Conservation (phyloP, 441 rosid species). For the Jatropha podagrica region DNA sequence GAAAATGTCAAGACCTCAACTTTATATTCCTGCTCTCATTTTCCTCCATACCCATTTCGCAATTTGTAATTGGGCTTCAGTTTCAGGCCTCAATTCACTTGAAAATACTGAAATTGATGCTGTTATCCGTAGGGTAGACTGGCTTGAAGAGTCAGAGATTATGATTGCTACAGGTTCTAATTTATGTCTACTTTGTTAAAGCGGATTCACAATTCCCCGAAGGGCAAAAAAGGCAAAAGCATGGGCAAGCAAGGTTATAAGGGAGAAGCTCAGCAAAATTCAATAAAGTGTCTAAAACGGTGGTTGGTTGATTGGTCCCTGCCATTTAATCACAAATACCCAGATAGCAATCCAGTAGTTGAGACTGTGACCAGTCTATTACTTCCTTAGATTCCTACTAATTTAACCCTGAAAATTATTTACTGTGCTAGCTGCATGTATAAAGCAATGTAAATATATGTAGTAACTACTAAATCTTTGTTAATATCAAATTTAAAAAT, state of each 20-base stretch:
- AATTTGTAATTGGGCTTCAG: conserved; percentile 41
- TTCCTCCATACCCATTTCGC: conserved; percentile 38
- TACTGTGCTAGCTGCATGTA: too few species aligned
- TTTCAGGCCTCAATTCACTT: conserved; percentile 32
- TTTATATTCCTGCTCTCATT: conserved; percentile 29
- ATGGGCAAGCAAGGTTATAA: neutral
- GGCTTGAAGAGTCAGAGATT: conserved; percentile 58
- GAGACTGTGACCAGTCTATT: neutral
- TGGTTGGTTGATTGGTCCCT: neutral
- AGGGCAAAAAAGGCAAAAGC: neutral
- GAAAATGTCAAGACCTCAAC: conserved; percentile 32
- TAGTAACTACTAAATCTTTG: too few species aligned
- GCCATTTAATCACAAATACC: neutral
- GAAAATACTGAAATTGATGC: conserved; percentile 40
- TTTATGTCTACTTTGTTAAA: too few species aligned
- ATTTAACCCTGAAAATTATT: too few species aligned
- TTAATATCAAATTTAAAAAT: too few species aligned
- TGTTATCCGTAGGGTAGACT: conserved; percentile 34
- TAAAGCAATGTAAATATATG: too few species aligned
- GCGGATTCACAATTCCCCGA: too few species aligned
- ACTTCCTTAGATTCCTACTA: too few species aligned
- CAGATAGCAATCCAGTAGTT: too few species aligned
- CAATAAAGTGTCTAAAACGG: neutral
- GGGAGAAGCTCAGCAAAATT: neutral
- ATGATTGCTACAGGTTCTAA: neutral